Evolutionary conservation across 139 green algal genomes (phyloP).

Genomic region (Medakamo hakoo): DNA sequence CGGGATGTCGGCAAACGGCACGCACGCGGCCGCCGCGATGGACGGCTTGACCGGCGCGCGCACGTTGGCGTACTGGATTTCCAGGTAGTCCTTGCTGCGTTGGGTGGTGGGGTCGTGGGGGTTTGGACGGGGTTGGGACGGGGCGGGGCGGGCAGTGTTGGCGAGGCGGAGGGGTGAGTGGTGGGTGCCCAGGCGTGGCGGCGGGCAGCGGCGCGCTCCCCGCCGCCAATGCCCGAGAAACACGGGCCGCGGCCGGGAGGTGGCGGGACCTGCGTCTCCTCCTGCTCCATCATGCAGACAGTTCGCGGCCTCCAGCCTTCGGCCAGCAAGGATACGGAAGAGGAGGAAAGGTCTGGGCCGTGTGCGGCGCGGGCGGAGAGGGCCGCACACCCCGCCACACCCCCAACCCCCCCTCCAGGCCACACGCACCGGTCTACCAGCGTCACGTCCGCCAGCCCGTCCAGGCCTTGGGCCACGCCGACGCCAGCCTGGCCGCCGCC

Average conservation of each 20-base stretch:
- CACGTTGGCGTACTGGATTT: conserved; percentile 1
- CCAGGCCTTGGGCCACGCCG: not conserved
- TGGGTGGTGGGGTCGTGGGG: not conserved
- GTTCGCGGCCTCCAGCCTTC: too few relatives aligned
- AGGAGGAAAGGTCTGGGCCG: too few relatives aligned
- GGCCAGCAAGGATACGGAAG: too few relatives aligned
- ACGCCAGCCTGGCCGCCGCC: not conserved
- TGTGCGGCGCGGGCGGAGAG: too few relatives aligned
- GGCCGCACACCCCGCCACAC: too few relatives aligned
- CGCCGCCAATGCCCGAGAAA: not conserved
- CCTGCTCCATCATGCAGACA: not conserved
- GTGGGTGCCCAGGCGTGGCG: too few relatives aligned
- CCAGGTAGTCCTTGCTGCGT: not conserved
- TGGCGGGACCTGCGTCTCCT: not conserved
- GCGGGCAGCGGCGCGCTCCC: too few relatives aligned
- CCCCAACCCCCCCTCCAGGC: not conserved
- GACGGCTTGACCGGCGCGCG: not conserved
- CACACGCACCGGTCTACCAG: conserved; percentile 1
- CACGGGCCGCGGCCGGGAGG: not conserved
- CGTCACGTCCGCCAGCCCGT: not conserved
- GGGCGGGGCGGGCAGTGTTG: too few relatives aligned
- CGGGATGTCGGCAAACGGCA: not conserved
- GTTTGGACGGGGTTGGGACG: not conserved
- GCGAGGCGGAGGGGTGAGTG: too few relatives aligned
- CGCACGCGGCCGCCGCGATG: not conserved